Conservation (phyloP, 2,329 filamentous ascomycete genomes). For the Epichloe amarillans region DNA sequence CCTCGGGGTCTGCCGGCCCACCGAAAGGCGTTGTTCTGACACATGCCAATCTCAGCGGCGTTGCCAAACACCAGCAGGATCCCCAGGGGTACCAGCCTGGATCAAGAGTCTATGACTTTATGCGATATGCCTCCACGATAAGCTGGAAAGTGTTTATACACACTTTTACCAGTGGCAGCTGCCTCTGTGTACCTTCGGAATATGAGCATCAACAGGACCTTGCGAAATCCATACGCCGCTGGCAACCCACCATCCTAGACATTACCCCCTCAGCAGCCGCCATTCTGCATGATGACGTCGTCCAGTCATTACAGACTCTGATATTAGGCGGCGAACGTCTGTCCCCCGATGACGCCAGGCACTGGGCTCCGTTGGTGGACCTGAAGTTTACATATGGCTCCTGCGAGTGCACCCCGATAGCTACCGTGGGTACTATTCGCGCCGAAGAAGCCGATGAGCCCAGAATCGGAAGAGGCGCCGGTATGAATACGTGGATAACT, state of each 20-base stretch:
- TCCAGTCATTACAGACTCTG: background rate
- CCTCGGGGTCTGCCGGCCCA: background rate
- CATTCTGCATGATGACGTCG: background rate
- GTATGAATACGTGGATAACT: slow-evolving; percentile 12
- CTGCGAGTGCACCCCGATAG: background rate
- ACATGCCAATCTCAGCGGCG: slow-evolving; percentile 2
- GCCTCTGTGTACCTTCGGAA: slow-evolving; percentile 1
- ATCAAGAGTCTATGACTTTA: slow-evolving; percentile 6
- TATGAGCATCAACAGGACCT: background rate
- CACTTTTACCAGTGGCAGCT: background rate
- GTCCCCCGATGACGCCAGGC: background rate
- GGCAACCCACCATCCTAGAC: background rate
- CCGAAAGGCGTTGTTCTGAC: slow-evolving; percentile 1
- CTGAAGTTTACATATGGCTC: slow-evolving; percentile 1
- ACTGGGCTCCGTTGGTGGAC: background rate
- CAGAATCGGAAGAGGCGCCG: slow-evolving; percentile 5
- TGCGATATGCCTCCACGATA: background rate
- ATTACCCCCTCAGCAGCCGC: background rate
- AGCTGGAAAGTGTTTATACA: background rate
- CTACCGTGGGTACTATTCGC: background rate
- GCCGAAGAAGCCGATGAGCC: slow-evolving; percentile 1
- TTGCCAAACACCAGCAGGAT: slow-evolving; percentile 1
- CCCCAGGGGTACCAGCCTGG: slow-evolving; percentile 1
- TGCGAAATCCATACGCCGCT: background rate
- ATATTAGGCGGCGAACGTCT: background rate